Evolutionary conservation across 1,139 yeast species (phyloP).

Genomic region (Zygosaccharomyces sapae): DNA sequence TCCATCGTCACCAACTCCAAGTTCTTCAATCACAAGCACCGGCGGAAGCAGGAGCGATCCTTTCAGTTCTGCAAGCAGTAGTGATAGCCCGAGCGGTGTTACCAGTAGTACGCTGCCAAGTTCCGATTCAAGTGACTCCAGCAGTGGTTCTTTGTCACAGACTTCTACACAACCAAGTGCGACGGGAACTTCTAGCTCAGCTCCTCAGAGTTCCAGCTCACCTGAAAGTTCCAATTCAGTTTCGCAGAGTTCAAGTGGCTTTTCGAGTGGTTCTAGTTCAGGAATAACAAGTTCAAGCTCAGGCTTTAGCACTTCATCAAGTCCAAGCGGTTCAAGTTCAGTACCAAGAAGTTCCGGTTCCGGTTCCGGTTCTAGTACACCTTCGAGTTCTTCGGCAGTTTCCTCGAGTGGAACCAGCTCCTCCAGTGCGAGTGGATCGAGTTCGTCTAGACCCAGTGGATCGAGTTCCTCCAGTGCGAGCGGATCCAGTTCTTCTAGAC

Average conservation of each 20-base stretch:
- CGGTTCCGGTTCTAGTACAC: background rate
- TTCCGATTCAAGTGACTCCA: background rate
- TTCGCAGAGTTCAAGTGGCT: slow-evolving; percentile 6
- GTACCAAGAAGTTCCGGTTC: background rate
- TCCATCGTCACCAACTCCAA: background rate
- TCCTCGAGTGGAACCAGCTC: slow-evolving; percentile 4
- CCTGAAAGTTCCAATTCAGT: background rate
- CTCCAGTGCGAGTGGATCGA: background rate
- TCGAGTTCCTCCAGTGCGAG: background rate
- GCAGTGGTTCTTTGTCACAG: background rate
- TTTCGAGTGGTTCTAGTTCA: background rate
- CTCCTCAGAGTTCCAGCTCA: background rate
- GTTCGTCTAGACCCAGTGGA: background rate
- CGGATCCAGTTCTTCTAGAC: background rate
- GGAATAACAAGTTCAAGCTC: background rate
- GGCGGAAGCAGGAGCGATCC: background rate
- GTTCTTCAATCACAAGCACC: background rate
- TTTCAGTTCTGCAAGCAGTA: background rate
- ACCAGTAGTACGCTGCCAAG: slow-evolving; percentile 1
- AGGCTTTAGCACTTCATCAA: background rate
- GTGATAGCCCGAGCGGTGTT: background rate
- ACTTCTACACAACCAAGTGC: background rate
- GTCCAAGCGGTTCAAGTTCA: background rate
- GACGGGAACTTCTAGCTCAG: background rate
- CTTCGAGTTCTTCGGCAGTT: slow-evolving; percentile 4